Base-by-base conservation (phyloP, 208 protist species). In the Acanthamoeba lugdunensis region DNA sequence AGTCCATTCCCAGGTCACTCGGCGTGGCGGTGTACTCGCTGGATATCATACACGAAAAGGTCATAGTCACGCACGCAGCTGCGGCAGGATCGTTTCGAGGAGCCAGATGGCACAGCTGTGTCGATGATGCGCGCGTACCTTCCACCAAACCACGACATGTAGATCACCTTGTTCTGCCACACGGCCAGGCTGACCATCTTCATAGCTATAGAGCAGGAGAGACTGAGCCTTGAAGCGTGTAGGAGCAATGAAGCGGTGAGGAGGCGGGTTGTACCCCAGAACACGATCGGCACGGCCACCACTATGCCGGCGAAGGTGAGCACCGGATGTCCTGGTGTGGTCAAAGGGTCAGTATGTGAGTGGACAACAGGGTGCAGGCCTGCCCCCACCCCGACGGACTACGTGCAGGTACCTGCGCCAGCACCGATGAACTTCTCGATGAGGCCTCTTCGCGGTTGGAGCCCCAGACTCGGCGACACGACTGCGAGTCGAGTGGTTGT, bases 141-240 rank as follows among this genome's bases (percentile, higher is more conserved):
- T 7, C 79, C 79, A 16, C 84, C 84, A 90, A 90, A 75, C 84
- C 84, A 90, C 9, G 84, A 73, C 84, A 90, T 90, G 56, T 90
- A 90, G 63, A 90, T 90, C n/a, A 90, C 63, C 84, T 90, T 90
- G 41, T 90, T 90, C 63, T 90, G 84, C 54, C 54, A 90, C 11
- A 90, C 28, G 21, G 58, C 54, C 18, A 90, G 16, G 84, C 54
- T 90, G 84, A 30, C 28, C 54, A 90, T 9, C 37, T 90, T 90
- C 58, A 90, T 48, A 6, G 63, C 84, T 90, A 23, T 13, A 28
- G 48, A 23, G 48, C 0, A 33, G 1, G 28, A 67, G 11, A 25
- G n/a, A 5, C 2, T 6, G 7, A 9, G 2, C 4, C 5, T 28
- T 4, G 2, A 6, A 16, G 28, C 11, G 25, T 18, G 25, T 8